These are phyloP conservation scores for Hura crepitans DNA, from an alignment of 441 rosid species.

Conservation along the genomic window DNA sequence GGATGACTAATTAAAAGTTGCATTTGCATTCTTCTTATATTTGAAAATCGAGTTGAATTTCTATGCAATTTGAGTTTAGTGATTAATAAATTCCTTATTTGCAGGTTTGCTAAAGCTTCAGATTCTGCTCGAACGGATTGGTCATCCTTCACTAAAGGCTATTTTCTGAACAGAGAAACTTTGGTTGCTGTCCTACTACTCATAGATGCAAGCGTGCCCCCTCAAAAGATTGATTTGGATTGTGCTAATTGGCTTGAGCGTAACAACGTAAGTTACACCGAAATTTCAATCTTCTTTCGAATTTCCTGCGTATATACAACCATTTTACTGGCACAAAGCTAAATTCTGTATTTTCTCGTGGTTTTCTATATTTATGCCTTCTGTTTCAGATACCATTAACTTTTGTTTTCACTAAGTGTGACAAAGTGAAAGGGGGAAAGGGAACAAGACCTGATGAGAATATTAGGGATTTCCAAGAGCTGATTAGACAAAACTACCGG, in stretches of 20 bases:
- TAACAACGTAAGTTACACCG: slow-evolving; percentile 47
- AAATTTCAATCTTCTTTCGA: neutral
- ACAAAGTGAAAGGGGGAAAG: slow-evolving; percentile 66
- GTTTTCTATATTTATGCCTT: neutral
- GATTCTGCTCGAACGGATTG: slow-evolving; percentile 78
- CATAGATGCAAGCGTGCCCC: slow-evolving; percentile 87
- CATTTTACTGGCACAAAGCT: neutral
- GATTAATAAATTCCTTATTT: slow-evolving; percentile 12
- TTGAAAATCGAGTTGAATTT: neutral
- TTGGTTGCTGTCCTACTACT: slow-evolving; percentile 75
- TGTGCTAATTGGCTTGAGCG: slow-evolving; percentile 94
- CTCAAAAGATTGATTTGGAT: slow-evolving; percentile 83
- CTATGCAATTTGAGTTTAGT: neutral
- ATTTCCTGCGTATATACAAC: neutral
- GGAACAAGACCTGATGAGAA: slow-evolving; percentile 79
- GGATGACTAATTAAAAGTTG: neutral
- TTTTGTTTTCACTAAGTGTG: slow-evolving; percentile 78
- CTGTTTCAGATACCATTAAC: slow-evolving; percentile 67
- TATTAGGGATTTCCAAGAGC: slow-evolving; percentile 57
- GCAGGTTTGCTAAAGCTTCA: slow-evolving; percentile 78
- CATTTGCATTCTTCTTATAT: neutral
- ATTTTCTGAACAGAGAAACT: slow-evolving; percentile 69
- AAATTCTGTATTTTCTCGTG: neutral
- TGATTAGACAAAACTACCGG: slow-evolving; percentile 52
- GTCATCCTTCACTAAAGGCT: slow-evolving; percentile 87